Base-by-base conservation (phyloP, 768 basidiomycete species). In the Suillus hirtellus region DNA sequence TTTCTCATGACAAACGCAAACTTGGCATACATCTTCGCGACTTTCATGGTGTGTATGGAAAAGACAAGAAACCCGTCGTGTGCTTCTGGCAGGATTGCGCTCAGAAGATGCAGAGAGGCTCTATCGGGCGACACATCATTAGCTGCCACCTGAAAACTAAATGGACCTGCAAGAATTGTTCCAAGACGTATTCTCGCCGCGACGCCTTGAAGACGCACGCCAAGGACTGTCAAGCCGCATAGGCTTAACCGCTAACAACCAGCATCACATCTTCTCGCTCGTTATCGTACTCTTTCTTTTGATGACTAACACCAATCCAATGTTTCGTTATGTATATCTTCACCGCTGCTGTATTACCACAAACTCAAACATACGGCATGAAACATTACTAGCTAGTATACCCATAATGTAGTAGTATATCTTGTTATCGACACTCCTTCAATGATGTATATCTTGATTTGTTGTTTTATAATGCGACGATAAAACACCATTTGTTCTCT, bases 71-170 rank as follows among this genome's bases (percentile, higher is more conserved):
- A 0, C 60, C 56, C 3, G 60, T 64, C 2, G 54, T 63, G 21
- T 72, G 71, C 61, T 60, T 64, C 50, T 72, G 73, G 71, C 60
- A 47, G 43, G 69, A 61, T 37, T 72, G 71, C 47, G 52, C 60
- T 15, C 73, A 67, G 8, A 65, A 56, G 38, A 66, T 75, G 71
- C 69, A 71, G 63, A 71, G 74, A 61, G 69, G 73, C 11, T 67
- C 65, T 58, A 60, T 72, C 50, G 65, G 66, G 31, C 63, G 73
- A 15, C 73, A 75, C 21, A 55, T 72, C 10, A 64, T 67, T 4
- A 74, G 67, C 37, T 47, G 71, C 1, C 71, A 75, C 56, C 12
- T 73, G 21, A 44, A 64, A 10, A 60, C 68, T 9, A 68, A 69
- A 2, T 64, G 65, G 31, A 63, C 65, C 9, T 73, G 72, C 63